Evolutionary conservation across 768 basidiomycete genomes (phyloP).

Genomic region (Leccinum barrowsii): DNA sequence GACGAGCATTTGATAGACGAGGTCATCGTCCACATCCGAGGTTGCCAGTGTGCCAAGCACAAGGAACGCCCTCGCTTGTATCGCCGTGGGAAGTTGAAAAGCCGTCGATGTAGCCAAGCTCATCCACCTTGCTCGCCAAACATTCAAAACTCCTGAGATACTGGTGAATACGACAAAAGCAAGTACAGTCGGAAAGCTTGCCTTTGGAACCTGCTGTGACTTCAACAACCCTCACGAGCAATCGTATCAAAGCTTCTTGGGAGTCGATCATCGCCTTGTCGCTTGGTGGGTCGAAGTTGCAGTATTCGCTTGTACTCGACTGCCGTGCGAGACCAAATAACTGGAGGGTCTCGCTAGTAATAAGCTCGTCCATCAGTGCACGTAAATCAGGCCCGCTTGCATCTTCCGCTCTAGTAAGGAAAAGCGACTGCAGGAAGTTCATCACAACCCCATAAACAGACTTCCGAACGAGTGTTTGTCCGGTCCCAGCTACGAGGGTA

Average conservation of each 20-base stretch:
- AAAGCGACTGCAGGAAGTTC: constrained; percentile 78
- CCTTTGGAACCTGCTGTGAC: constrained; percentile 67
- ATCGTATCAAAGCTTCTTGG: constrained; percentile 60
- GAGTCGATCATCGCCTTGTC: constrained; percentile 57
- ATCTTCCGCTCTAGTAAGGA: constrained; percentile 57
- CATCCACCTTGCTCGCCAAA: constrained; percentile 95
- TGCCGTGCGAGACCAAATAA: constrained; percentile 71
- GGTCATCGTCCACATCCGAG: constrained; percentile 87
- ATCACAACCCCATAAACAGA: constrained; percentile 79
- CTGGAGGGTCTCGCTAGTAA: constrained; percentile 52
- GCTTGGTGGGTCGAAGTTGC: constrained; percentile 47
- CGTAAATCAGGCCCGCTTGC: constrained; percentile 56
- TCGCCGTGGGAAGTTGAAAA: constrained; percentile 83
- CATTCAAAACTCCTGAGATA: constrained; percentile 65
- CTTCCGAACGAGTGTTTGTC: constrained; percentile 69
- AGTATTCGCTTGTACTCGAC: constrained; percentile 67
- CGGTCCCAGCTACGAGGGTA: constrained; percentile 72
- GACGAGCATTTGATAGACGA: constrained; percentile 89
- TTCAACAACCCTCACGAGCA: constrained; percentile 63
- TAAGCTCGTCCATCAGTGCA: constrained; percentile 58
- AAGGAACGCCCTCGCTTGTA: constrained; percentile 87
- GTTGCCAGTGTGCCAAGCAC: constrained; percentile 79
- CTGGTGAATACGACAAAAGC: constrained; percentile 8
- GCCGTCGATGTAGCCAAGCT: constrained; percentile 82
- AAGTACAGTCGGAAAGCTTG: constrained; percentile 30